phyloP scores from a whole-genome alignment of 345 rosid genomes.

The Linum usitatissimum region DNA sequence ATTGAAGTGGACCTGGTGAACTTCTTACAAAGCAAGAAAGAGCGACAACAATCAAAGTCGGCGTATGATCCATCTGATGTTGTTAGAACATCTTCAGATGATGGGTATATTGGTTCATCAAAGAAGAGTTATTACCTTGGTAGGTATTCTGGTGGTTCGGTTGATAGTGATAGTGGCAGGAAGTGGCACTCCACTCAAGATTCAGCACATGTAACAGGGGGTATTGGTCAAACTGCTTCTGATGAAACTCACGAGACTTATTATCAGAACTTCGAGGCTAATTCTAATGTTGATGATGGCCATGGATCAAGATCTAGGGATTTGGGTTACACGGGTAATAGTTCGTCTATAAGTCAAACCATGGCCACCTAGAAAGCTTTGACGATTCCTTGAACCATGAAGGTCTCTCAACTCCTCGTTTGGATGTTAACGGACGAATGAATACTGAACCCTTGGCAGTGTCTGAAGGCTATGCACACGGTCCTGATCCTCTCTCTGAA shows the following conservation, averaged over 20 bases:
- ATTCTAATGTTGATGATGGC: slow-evolving; percentile 31
- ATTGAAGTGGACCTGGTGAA: slow-evolving; percentile 95
- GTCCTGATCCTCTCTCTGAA: slow-evolving; percentile 30
- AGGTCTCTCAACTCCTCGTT: slow-evolving; percentile 33
- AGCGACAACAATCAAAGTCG: slow-evolving; percentile 74
- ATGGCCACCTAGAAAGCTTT: slow-evolving; percentile 33
- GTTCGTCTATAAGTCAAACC: slow-evolving; percentile 31
- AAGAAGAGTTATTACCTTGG: slow-evolving; percentile 68
- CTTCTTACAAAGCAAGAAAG: slow-evolving; percentile 91
- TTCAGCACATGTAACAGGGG: slow-evolving; percentile 30
- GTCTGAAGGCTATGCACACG: slow-evolving; percentile 29
- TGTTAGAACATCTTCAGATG: slow-evolving; percentile 91
- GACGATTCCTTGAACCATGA: slow-evolving; percentile 41
- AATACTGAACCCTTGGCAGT: slow-evolving; percentile 31
- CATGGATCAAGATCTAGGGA: slow-evolving; percentile 42
- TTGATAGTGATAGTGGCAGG: slow-evolving; percentile 68
- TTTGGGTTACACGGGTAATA: slow-evolving; percentile 24
- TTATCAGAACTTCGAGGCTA: slow-evolving; percentile 50
- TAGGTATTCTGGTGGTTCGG: slow-evolving; percentile 70
- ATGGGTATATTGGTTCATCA: slow-evolving; percentile 54
- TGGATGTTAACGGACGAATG: slow-evolving; percentile 45
- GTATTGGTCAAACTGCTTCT: slow-evolving; percentile 39
- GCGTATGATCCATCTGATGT: slow-evolving; percentile 78
- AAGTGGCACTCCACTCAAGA: slow-evolving; percentile 86
- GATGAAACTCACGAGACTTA: slow-evolving; percentile 59